Evolutionary conservation across 2,329 filamentous ascomycete species (phyloP), one percentile per base, ranked within the genome.

Genomic region (Alternaria incomplexa): DNA sequence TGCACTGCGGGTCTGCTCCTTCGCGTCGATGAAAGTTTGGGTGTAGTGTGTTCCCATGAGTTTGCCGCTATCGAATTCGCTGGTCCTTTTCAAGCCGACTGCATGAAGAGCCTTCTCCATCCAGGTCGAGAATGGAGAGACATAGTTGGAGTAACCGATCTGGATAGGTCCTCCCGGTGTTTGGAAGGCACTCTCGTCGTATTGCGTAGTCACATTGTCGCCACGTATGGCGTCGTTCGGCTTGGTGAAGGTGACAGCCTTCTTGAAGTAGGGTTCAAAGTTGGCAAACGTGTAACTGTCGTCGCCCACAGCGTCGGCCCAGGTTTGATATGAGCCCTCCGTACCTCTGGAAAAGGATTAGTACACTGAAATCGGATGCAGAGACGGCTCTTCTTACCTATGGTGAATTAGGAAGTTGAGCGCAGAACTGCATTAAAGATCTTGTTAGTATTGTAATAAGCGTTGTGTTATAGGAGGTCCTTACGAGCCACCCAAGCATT

Each of bases 11-110:
- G 51, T 65, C 9, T 64, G 54, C 26, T 60, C 47, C 13, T n/a
- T 26, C 6, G 62, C 62, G 7, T 70, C 66, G 60, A 81, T 74
- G 2, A 77, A 80, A 0, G 64, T 67, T 0, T 68, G 32, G 17
- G 45, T 55, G 28, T 69, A 70, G 23, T 63, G 59, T 11, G 26
- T 25, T 23, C 70, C 70, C 15, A 60, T 36, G 0, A 73, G 56
- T n/a, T 8, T 63, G 22, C 70, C 70, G 15, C 54, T 65, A 40
- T 65, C 62, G 52, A 73, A 69, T 46, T 66, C 63, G 9, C 36
- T 13, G 12, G 56, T 55, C 15, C 12, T 30, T 5, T 52, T 28
- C 20, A 73, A 56, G 5, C 72, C 71, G 36, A 71, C 61, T 2
- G 51, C 64, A 1, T 56, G 46, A 6, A 71, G 56, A n/a, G 46